Base-by-base conservation (phyloP, 2,329 filamentous ascomycete species). In the Fusarium pseudonygamai region DNA sequence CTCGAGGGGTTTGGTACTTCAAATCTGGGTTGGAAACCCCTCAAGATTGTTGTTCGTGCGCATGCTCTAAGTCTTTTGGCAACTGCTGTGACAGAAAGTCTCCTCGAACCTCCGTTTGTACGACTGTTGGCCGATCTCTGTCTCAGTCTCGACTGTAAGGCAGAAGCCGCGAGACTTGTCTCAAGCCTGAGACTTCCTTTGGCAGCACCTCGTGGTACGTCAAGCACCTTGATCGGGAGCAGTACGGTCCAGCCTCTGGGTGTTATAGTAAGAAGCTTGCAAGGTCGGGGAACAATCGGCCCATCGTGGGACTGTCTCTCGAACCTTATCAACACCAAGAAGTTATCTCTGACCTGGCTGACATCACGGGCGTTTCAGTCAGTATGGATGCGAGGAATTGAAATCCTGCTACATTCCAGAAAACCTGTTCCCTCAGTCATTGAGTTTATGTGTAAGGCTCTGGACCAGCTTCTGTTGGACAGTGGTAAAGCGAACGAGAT, bases 21-120 rank as follows among this genome's bases (percentile, higher is more conserved):
- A 15, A 71, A 57, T 16, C 53, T 61, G 18, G 82, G 81, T n/a
- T 83, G 81, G 81, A 75, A 75, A 26, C 79, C 82, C 10, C 61
- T 83, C 37, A 79, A 78, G 53, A 66, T 80, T 36, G 77, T 82
- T 22, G 72, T 82, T 32, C 79, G 80, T 34, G 77, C 78, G 24
- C 82, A 83, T 55, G 77, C 76, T 14, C 71, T 81, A 15, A 71
- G 67, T 13, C 60, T 81, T 9, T 49, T 83, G 28, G 70, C 75
- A 10, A 69, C 76, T 30, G 79, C 81, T n/a, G 73, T 80, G 11
- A 53, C 66, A 12, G 78, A 82, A 37, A 80, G 78, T 2, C 64
- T 83, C 9, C 76, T 83, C 32, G 76, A 79, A 39, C 64, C 78
- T 39, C 47, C 67, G 12, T 80, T 77, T 53, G 75, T 78, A 32